These are phyloP conservation scores for Cercospora nicotianae DNA, from an alignment of 2,329 filamentous ascomycete genomes.

Conservation along the genomic window DNA sequence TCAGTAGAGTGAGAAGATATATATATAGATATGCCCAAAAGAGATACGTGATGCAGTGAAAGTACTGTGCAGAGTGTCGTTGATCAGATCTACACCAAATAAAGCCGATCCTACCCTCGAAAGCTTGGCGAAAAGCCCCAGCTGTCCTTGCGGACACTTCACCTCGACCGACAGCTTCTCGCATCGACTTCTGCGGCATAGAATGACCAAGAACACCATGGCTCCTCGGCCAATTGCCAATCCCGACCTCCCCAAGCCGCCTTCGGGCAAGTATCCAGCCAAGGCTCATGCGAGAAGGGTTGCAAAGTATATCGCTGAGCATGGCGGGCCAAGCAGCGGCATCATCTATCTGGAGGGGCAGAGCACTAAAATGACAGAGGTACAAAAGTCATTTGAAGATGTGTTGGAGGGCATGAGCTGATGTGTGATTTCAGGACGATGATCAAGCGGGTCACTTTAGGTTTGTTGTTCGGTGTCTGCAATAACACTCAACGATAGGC, in stretches of 20 bases:
- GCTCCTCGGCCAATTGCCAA: conserved; percentile 38
- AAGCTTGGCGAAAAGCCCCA: not conserved
- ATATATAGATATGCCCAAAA: not conserved
- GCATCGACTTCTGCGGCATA: not conserved
- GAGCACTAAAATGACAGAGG: conserved; percentile 74
- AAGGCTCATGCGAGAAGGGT: conserved; percentile 84
- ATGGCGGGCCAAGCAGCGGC: conserved; percentile 65
- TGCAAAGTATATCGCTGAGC: conserved; percentile 69
- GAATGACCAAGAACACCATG: conserved; percentile 25
- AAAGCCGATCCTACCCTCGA: conserved; percentile 17
- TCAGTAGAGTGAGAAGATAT: not conserved
- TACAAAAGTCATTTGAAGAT: conserved; percentile 20
- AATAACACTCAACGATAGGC: too few species aligned
- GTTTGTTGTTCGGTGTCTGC: not conserved
- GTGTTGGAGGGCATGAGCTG: not conserved
- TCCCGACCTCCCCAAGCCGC: conserved; percentile 37
- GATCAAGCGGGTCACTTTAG: conserved; percentile 75
- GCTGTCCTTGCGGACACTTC: conserved; percentile 6
- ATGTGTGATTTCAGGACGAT: conserved; percentile 60
- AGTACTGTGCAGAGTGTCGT: not conserved
- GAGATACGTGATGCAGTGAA: not conserved
- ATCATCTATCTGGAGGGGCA: conserved; percentile 87
- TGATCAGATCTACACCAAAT: not conserved
- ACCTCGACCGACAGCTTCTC: not conserved
- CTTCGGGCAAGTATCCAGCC: conserved; percentile 67